These are phyloP conservation scores for Wallacemonas collosoma DNA, from an alignment of 208 protist genomes.

Conservation along the genomic window DNA sequence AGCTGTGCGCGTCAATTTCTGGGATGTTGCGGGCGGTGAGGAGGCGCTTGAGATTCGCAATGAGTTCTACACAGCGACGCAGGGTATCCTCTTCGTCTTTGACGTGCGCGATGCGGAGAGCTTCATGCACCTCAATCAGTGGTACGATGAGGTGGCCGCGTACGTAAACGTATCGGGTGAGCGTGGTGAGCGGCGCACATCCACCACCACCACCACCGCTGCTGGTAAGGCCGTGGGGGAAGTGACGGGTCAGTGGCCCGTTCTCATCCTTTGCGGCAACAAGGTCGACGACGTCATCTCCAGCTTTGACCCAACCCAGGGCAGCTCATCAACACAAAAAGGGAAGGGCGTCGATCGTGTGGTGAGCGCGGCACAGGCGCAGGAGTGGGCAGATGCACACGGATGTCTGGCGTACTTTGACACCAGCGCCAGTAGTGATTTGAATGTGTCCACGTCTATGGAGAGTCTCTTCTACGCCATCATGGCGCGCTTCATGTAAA, in stretches of 20 bases:
- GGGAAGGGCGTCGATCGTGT: conserved; percentile 28
- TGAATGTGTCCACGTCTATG: conserved; percentile 54
- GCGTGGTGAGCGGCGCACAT: conserved; percentile 1
- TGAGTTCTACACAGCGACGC: conserved; percentile 96
- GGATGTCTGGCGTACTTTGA: conserved; percentile 75
- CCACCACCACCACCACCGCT: conserved; percentile 40
- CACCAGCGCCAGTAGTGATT: conserved; percentile 61
- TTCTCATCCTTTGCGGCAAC: conserved; percentile 68
- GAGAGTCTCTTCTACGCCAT: conserved; percentile 67
- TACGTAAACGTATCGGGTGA: conserved; percentile 31
- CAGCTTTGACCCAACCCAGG: conserved; percentile 11
- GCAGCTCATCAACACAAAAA: conserved; percentile 3
- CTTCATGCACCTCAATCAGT: conserved; percentile 68
- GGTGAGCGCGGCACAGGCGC: conserved; percentile 59
- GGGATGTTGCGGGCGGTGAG: conserved; percentile 92
- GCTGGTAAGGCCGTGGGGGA: conserved; percentile 49
- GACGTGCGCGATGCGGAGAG: conserved; percentile 60
- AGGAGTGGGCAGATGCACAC: conserved; percentile 58
- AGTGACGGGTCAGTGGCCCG: conserved; percentile 25
- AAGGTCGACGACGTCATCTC: conserved; percentile 62
- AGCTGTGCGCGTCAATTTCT: conserved; percentile 95
- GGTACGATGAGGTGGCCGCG: conserved; percentile 63
- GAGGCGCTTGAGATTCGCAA: conserved; percentile 93
- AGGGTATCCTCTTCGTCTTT: conserved; percentile 90
- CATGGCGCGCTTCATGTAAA: conserved; percentile 63